Evolutionary conservation across 108 stramenopile species (phyloP).

Genomic region (Nitzschia inconspicua): DNA sequence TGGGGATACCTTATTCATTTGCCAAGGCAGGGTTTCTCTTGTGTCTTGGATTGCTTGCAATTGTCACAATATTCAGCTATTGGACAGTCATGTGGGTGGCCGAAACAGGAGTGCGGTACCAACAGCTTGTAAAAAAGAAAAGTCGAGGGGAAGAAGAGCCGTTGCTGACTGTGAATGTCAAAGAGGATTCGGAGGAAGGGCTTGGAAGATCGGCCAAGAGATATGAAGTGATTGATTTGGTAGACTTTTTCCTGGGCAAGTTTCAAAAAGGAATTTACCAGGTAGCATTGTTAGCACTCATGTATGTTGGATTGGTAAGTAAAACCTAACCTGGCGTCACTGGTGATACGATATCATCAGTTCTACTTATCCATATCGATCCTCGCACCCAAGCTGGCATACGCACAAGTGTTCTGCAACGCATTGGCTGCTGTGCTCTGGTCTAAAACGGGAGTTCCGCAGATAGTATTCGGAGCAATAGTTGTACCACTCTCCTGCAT

Average conservation of each 20-base stretch:
- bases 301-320: constrained; percentile 46
- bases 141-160: not conserved
- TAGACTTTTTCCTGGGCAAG: constrained; percentile 29
- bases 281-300: constrained; percentile 32
- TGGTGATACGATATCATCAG: too few species aligned
- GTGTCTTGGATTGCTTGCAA: constrained; percentile 16
- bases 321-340: too few species aligned
- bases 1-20: constrained; percentile 47
- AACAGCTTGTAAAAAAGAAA: not conserved
- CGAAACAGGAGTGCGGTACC: constrained; percentile 23
- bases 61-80: constrained; percentile 25
- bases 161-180: not conserved
- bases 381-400: too few species aligned
- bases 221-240: constrained; percentile 37
- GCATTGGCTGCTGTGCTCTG: constrained; percentile 19
- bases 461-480: constrained; percentile 30
- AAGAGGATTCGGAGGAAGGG: not conserved
- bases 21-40: constrained; percentile 34
- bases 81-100: constrained; percentile 49
- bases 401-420: constrained; percentile 46
- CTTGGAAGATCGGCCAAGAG: too few species aligned
- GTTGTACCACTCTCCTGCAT: constrained; percentile 48
- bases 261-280: constrained; percentile 35
- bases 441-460: not conserved
- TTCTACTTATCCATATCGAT: too few species aligned